These are phyloP conservation scores for Populus trichocarpa DNA, from an alignment of 441 rosid species.

Conservation along the genomic window DNA sequence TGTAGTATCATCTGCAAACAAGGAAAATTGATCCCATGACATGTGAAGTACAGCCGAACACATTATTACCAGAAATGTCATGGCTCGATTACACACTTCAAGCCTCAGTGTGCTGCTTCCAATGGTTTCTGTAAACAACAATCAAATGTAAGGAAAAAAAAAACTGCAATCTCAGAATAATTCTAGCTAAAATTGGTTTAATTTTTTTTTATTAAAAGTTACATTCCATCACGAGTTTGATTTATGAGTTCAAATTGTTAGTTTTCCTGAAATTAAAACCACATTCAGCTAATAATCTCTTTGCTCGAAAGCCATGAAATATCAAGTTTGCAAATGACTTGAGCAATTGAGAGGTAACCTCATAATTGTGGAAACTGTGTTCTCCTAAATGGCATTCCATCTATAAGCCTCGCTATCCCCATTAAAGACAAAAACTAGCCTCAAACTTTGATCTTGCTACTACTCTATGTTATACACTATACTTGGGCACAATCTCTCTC, in stretches of 20 bases:
- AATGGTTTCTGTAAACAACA: conserved; percentile 43
- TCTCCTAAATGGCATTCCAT: background rate
- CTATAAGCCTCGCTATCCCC: background rate
- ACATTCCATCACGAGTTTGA: background rate
- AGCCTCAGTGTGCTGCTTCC: conserved; percentile 48
- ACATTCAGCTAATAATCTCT: background rate
- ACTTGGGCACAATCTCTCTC: background rate
- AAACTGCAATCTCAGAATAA: background rate
- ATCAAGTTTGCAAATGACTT: background rate
- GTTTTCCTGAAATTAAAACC: background rate
- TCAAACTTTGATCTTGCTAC: background rate
- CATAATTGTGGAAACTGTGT: background rate
- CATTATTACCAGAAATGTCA: conserved; percentile 34
- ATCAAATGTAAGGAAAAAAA: background rate
- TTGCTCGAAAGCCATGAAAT: background rate
- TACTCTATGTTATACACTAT: background rate
- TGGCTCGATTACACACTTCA: conserved; percentile 12
- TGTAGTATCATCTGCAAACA: conserved; percentile 22
- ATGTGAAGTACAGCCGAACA: conserved; percentile 14
- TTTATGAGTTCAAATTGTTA: background rate
- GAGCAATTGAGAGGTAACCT: background rate
- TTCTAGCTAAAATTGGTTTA: background rate
- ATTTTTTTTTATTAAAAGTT: too few relatives aligned
- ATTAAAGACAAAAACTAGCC: background rate
- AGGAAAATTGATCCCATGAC: conserved; percentile 13